Base-by-base conservation (phyloP, 805 yeast species). In the Saccharomycopsis oosterbeekiorum region DNA sequence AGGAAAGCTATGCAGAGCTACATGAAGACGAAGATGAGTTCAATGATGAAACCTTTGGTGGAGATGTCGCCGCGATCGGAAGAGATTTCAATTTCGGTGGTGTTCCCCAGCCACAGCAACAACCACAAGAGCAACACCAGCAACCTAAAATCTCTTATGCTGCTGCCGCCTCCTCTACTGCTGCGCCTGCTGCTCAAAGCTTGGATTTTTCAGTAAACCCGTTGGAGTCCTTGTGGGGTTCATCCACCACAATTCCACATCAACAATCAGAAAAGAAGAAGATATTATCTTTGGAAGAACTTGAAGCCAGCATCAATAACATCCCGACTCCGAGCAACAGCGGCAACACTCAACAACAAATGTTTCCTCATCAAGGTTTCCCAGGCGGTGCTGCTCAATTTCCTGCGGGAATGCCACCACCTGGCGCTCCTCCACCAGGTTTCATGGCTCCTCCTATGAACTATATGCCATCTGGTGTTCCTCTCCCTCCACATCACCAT, bases 41-140 rank as follows among this genome's bases (percentile, higher is more conserved):
- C 66, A 88, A 89, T 69, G 88, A 84, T 65, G 91, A 85, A 69
- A 89, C 96, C 0, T 89, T 89, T 73, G 96, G 94, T 34, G 75
- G 73, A 50, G 77, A 75, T 55, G 77, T 76, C 36, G 71, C 75
- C 9, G 47, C 42, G 1, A 77, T 84, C 59, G 83, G 84, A 39
- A 79, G 80, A 65, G 89, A 87, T 67, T 88, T 85, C 68, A 82
- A 82, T 69, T 88, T 88, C 71, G 84, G 85, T 4, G 10, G 71
- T 65, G 59, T 69, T 62, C 17, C 60, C 34, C 34, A 29, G 66
- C 54, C 70, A 63, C 63, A 75, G 60, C 60, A 70, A 66, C 58
- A 66, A 61, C 55, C 55, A 29, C 56, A 58, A 54, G 70, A 62
- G 65, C 59, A 67, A 61, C 57, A 57, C 26, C 55, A 57, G 55